phyloP scores from a whole-genome alignment of 768 basidiomycete genomes.

The Boletus patriciae region DNA sequence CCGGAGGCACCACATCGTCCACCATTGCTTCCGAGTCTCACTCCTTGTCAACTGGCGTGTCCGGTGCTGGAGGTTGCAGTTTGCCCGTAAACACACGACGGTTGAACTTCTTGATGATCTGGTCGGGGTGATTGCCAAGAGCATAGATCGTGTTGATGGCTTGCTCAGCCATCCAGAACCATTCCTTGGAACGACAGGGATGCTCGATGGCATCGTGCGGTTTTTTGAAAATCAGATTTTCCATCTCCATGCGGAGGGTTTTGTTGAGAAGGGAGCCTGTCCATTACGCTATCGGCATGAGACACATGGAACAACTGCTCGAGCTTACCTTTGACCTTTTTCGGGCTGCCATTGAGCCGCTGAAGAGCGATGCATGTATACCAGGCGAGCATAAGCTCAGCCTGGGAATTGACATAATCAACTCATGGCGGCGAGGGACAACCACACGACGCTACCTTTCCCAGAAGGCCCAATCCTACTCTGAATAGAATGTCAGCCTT shows the following conservation, averaged over 20 bases:
- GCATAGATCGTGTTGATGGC: slow-evolving; percentile 95
- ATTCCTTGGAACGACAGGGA: slow-evolving; percentile 82
- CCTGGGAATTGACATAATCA: slow-evolving; percentile 42
- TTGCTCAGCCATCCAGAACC: slow-evolving; percentile 97
- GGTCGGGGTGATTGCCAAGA: slow-evolving; percentile 90
- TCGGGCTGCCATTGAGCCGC: slow-evolving; percentile 88
- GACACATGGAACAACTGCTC: background rate
- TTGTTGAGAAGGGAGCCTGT: slow-evolving; percentile 86
- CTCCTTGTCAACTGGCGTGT: slow-evolving; percentile 19
- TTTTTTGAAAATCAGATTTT: slow-evolving; percentile 79
- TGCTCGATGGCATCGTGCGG: slow-evolving; percentile 78
- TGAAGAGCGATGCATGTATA: slow-evolving; percentile 95
- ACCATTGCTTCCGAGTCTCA: slow-evolving; percentile 56
- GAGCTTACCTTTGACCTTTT: slow-evolving; percentile 88
- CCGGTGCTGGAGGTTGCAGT: slow-evolving; percentile 10
- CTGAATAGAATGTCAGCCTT: slow-evolving; percentile 81
- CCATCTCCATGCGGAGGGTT: slow-evolving; percentile 83
- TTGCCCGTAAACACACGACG: slow-evolving; percentile 57
- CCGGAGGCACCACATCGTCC: slow-evolving; percentile 36
- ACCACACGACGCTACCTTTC: slow-evolving; percentile 57
- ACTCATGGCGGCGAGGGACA: background rate
- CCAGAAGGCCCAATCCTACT: slow-evolving; percentile 81
- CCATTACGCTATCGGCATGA: background rate
- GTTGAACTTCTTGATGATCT: slow-evolving; percentile 82
- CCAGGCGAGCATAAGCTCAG: slow-evolving; percentile 84